Conservation (phyloP, 148 eudicot species). For the Fagopyrum homotropicum region DNA sequence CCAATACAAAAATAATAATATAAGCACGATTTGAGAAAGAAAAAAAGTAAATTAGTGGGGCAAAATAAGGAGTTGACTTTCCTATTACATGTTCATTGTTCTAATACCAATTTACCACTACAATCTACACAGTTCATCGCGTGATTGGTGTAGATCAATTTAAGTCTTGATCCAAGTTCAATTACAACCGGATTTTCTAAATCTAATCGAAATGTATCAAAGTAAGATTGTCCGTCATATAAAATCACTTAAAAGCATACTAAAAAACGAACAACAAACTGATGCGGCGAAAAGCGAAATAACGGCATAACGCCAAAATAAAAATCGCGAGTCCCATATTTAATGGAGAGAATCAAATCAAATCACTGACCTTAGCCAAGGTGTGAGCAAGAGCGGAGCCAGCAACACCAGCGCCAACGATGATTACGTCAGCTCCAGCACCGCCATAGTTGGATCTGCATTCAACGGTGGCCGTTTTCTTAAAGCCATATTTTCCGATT, state of each 20-base stretch:
- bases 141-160: too few relatives aligned
- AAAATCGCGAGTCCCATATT: neutral
- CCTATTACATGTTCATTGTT: neutral
- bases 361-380: slow-evolving; percentile 57
- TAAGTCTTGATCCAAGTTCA: neutral
- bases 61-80: neutral
- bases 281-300: neutral
- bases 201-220: neutral
- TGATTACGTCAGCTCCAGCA: slow-evolving; percentile 41
- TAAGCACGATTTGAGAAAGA: neutral
- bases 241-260: neutral
- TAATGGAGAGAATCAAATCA: neutral
- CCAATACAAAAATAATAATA: neutral
- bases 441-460: slow-evolving; percentile 23
- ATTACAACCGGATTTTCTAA: neutral
- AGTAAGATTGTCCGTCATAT: neutral
- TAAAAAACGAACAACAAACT: neutral
- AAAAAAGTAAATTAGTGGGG: neutral
- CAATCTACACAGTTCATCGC: neutral
- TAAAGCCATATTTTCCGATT: neutral
- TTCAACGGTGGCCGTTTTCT: slow-evolving; percentile 14
- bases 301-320: neutral
- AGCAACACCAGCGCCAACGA: slow-evolving; percentile 89
- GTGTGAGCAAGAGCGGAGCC: slow-evolving; percentile 92
- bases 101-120: neutral